These are phyloP conservation scores for Venturia asperata DNA, from an alignment of 2,329 filamentous ascomycete genomes.

Conservation along the genomic window DNA sequence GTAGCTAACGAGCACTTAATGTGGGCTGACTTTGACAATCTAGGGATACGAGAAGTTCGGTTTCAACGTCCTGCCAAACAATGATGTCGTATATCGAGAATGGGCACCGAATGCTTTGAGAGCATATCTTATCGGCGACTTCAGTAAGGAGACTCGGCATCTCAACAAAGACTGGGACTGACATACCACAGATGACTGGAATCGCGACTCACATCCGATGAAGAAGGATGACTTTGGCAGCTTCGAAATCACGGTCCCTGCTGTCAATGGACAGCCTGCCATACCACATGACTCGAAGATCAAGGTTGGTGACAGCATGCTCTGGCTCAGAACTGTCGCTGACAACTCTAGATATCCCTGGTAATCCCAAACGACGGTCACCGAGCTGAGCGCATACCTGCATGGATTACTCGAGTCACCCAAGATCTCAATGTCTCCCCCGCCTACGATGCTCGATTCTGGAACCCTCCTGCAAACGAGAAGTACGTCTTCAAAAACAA, in stretches of 20 bases:
- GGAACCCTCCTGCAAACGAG: conserved; percentile 77
- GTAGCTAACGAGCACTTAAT: background rate
- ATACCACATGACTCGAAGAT: conserved; percentile 93
- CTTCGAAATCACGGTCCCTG: conserved; percentile 73
- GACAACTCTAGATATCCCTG: conserved; percentile 62
- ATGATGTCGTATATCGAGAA: conserved; percentile 85
- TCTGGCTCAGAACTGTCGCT: background rate
- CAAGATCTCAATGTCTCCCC: conserved; percentile 87
- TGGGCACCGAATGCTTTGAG: conserved; percentile 88
- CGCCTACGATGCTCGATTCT: conserved; percentile 90
- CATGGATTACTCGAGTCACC: conserved; percentile 96
- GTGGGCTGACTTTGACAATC: conserved; percentile 8
- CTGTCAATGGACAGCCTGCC: conserved; percentile 63
- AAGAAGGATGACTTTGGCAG: conserved; percentile 76
- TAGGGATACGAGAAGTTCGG: conserved; percentile 84
- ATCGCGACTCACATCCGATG: conserved; percentile 77
- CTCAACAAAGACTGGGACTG: conserved; percentile 19
- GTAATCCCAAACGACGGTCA: conserved; percentile 67
- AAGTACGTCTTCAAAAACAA: conserved; percentile 78
- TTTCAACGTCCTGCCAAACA: conserved; percentile 71
- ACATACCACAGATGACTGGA: conserved; percentile 65
- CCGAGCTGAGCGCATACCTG: conserved; percentile 77
- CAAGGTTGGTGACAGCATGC: conserved; percentile 57
- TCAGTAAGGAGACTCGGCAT: conserved; percentile 55
- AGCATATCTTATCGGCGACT: conserved; percentile 86